A percentile compares a stretch with the other conserved stretches of the same genome.
Evolutionary conservation across 805 yeast genomes (phyloP).

Genomic region (Metschnikowia lachancei): DNA sequence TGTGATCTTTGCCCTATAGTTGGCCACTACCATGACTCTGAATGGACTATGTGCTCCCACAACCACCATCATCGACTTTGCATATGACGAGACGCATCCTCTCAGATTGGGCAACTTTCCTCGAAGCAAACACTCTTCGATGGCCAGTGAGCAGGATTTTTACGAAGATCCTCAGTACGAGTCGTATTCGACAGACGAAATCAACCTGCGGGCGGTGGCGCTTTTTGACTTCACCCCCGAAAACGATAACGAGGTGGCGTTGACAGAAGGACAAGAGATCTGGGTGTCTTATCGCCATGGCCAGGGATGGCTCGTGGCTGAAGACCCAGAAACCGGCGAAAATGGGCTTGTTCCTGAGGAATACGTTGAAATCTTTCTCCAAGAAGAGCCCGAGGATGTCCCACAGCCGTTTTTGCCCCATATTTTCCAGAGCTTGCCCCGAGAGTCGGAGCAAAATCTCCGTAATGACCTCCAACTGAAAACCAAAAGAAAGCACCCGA

Average conservation of each 20-base stretch:
- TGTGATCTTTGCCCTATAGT: too few relatives aligned
- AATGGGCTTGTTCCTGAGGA: slow-evolving; percentile 96
- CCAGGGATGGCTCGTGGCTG: slow-evolving; percentile 98
- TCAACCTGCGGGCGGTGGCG: slow-evolving; percentile 69
- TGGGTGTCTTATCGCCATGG: slow-evolving; percentile 91
- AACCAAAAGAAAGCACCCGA: background rate
- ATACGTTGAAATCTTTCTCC: slow-evolving; percentile 61
- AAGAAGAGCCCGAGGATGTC: slow-evolving; percentile 29
- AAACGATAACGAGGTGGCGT: slow-evolving; percentile 84
- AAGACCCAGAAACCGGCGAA: slow-evolving; percentile 68
- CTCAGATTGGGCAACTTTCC: slow-evolving; percentile 56
- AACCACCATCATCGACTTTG: slow-evolving; percentile 73
- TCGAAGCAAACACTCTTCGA: slow-evolving; percentile 10
- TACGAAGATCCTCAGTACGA: slow-evolving; percentile 11
- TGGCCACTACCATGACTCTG: slow-evolving; percentile 1
- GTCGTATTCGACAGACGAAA: slow-evolving; percentile 29
- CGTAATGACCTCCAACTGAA: too few relatives aligned
- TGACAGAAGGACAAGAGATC: slow-evolving; percentile 77
- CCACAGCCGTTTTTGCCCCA: slow-evolving; percentile 51
- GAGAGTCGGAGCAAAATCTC: background rate
- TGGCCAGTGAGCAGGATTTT: slow-evolving; percentile 11
- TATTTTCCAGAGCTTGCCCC: slow-evolving; percentile 21
- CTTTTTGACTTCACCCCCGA: slow-evolving; percentile 88
- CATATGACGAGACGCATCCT: slow-evolving; percentile 68
- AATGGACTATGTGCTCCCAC: slow-evolving; percentile 29